These are phyloP conservation scores for Casaregolazyma lundiana DNA, from an alignment of 1,139 yeast genomes.

Conservation along the genomic window DNA sequence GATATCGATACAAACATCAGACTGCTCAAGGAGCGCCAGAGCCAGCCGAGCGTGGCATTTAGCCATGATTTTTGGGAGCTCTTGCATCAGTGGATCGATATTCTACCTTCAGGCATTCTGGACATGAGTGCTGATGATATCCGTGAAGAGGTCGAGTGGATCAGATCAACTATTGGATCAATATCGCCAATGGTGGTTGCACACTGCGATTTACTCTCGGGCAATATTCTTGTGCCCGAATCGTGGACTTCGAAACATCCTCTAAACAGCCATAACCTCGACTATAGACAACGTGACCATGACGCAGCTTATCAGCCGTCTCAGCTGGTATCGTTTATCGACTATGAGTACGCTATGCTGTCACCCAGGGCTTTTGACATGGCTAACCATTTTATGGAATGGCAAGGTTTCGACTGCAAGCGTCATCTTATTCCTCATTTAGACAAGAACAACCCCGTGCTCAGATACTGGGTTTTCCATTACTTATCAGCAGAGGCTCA, in stretches of 20 bases:
- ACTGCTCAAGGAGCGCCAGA: conserved; percentile 4
- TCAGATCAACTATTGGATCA: conserved; percentile 38
- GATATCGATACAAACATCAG: conserved; percentile 44
- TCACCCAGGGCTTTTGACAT: conserved; percentile 80
- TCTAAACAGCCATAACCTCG: background rate
- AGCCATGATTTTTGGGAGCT: conserved; percentile 53
- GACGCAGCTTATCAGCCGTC: conserved; percentile 36
- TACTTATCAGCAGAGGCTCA: conserved; percentile 29
- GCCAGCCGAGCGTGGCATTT: conserved; percentile 14
- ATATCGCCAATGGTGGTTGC: conserved; percentile 48
- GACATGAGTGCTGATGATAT: conserved; percentile 29
- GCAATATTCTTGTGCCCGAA: conserved; percentile 62
- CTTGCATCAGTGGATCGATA: conserved; percentile 56
- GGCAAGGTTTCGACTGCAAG: conserved; percentile 81
- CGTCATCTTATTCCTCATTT: conserved; percentile 57
- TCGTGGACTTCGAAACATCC: conserved; percentile 24
- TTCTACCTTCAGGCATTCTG: conserved; percentile 44
- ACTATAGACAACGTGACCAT: conserved; percentile 1
- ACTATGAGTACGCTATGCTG: conserved; percentile 75
- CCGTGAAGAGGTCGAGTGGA: conserved; percentile 56
- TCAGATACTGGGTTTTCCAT: conserved; percentile 46
- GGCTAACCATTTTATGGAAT: conserved; percentile 81
- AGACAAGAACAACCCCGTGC: conserved; percentile 37
- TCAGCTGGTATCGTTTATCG: conserved; percentile 54
- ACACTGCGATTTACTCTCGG: conserved; percentile 70